A percentile compares a stretch with the other conserved stretches of the same genome.
These are phyloP conservation scores for Collybia sp. DNA, from an alignment of 768 basidiomycete genomes.

Conservation along the genomic window DNA sequence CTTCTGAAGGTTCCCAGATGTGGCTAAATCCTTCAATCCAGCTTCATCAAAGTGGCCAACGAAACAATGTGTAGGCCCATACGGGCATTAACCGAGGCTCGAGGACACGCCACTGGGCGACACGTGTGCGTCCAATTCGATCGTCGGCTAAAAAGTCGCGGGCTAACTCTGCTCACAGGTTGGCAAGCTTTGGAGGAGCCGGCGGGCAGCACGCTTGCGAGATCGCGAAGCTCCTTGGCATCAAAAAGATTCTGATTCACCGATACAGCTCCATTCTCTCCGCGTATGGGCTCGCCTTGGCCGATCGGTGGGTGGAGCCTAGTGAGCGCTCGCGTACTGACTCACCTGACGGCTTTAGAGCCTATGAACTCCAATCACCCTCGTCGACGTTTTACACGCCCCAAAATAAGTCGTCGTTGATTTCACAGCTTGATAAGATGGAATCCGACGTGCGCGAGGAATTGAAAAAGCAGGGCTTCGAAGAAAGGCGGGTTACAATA, in stretches of 20 bases:
- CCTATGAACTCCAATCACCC: slow-evolving; percentile 86
- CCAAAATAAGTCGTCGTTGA: slow-evolving; percentile 49
- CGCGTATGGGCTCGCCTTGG: slow-evolving; percentile 90
- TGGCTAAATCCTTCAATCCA: too few species aligned
- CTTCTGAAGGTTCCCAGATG: too few species aligned
- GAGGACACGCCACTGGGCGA: slow-evolving; percentile 77
- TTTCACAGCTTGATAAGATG: slow-evolving; percentile 66
- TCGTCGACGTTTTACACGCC: slow-evolving; percentile 73
- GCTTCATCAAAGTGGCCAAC: slow-evolving; percentile 94
- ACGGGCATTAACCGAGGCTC: slow-evolving; percentile 83
- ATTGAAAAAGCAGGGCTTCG: slow-evolving; percentile 79
- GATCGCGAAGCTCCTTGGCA: slow-evolving; percentile 81
- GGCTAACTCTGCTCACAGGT: slow-evolving; percentile 29
- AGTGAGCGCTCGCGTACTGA: not conserved
- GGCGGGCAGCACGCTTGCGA: slow-evolving; percentile 94
- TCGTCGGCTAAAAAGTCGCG: too few species aligned
- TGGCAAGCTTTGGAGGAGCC: slow-evolving; percentile 86
- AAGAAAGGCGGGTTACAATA: slow-evolving; percentile 59
- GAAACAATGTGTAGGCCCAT: slow-evolving; percentile 97
- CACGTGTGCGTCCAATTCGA: slow-evolving; percentile 44
- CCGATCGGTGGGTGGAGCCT: slow-evolving; percentile 52
- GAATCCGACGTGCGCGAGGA: slow-evolving; percentile 57
- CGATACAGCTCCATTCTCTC: slow-evolving; percentile 91
- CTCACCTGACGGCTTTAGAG: slow-evolving; percentile 34
- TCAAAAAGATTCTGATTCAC: slow-evolving; percentile 84